Base-by-base conservation (phyloP, 805 yeast genomes). In the Groenewaldozyma salmanticensis region DNA sequence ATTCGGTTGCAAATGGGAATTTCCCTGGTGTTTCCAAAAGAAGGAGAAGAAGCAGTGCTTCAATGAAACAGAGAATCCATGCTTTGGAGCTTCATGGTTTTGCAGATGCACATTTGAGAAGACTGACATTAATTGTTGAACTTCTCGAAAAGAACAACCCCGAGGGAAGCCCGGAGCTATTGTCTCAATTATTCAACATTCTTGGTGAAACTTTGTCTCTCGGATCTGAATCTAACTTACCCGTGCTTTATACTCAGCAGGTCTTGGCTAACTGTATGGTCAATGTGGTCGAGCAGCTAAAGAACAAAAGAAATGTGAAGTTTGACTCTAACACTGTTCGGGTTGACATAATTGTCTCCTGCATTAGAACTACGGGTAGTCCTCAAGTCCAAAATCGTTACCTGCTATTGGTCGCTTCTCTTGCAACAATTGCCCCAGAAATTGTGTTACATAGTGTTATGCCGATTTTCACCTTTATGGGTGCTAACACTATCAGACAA, bases 381-480 rank as follows among this genome's bases (percentile, higher is more conserved):
- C 97, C 96, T 2, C 97, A 90, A 61, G 94, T 88, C 21, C 98
- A 92, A 64, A 92, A 92, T 64, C 75, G 87, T 50, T 64, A 90
- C 38, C 66, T 92, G 44, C 66, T 90, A 44, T 90, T 92, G 21
- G 78, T 92, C 50, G 82, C 96, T 2, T 81, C 86, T 37, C 66
- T 92, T 50, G 97, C 97, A 1, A 69, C 86, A 1, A 64, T 92
- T 42, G 83, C 90, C 9, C 96, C 97, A 5, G 96, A 90, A 55
- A 75, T 82, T 22, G 87, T 92, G 21, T 67, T 92, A 40, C 97
- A 92, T 63, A 83, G 96, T 2, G 95, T 92, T 5, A 92, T 92
- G 98, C 98, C 98, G n/a, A 90, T 92, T 39, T 92, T 92, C 68
- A 92, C 98, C 1, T 92, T 92, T 54, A 92, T 92, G 97, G 98